A percentile compares a stretch with the other conserved stretches of the same genome.
Evolutionary conservation across 176 grass and related monocot species (phyloP).

Genomic region (Melocanna baccifera): DNA sequence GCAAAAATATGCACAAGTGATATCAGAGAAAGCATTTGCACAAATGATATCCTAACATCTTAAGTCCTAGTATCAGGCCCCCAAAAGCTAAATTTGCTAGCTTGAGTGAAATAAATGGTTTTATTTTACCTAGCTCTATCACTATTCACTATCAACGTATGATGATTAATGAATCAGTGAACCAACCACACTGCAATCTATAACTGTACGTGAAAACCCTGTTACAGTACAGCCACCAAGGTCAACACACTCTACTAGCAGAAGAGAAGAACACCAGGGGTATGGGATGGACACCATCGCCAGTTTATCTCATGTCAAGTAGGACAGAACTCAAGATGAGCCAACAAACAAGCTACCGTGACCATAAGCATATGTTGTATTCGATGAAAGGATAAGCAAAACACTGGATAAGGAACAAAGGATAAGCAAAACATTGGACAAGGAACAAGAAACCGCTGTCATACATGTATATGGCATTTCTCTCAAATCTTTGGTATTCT

Average conservation of each 20-base stretch:
- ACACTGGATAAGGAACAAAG: background rate
- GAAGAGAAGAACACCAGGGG: background rate
- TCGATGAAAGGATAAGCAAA: background rate
- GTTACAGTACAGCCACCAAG: slow-evolving; percentile 6
- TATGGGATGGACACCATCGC: background rate
- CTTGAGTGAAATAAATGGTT: slow-evolving; percentile 8
- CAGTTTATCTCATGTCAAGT: background rate
- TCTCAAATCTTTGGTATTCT: background rate
- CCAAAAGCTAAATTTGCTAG: background rate
- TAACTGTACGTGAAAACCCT: background rate
- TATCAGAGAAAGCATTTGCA: background rate
- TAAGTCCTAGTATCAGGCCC: background rate
- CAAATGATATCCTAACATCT: background rate
- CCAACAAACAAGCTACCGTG: background rate
- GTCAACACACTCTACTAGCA: background rate
- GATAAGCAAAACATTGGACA: background rate
- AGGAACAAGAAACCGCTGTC: background rate
- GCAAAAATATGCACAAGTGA: background rate
- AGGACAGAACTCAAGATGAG: background rate
- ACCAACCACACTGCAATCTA: background rate
- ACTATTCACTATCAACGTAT: background rate
- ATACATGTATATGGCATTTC: background rate
- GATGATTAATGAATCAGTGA: background rate
- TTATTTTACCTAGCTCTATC: slow-evolving; percentile 2
- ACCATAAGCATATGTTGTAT: background rate